Conservation (phyloP, 2,329 filamentous ascomycete species). For the Cryphonectria radicalis region DNA sequence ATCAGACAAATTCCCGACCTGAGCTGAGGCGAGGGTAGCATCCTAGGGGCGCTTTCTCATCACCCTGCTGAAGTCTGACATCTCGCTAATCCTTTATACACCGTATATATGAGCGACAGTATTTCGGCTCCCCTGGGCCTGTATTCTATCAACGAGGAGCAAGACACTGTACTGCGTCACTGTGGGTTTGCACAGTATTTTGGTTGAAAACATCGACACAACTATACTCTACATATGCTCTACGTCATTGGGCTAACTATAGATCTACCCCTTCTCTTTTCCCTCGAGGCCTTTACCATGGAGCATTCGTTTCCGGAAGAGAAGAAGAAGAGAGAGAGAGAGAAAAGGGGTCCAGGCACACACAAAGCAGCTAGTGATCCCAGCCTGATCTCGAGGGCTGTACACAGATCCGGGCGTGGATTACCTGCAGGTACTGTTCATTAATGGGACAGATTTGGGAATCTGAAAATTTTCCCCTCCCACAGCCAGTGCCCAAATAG, state of each 20-base stretch:
- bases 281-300: neutral
- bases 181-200: neutral
- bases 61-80: neutral
- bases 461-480: neutral
- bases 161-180: neutral
- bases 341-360: neutral
- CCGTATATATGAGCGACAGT: neutral
- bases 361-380: neutral
- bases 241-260: conserved; percentile 3
- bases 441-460: neutral
- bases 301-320: neutral
- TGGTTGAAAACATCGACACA: neutral
- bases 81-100: neutral
- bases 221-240: neutral
- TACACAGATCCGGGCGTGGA: neutral
- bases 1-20: neutral
- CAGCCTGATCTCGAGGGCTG: neutral
- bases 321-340: too few species aligned
- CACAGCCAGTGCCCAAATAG: conserved; percentile 7
- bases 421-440: neutral
- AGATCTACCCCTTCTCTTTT: neutral
- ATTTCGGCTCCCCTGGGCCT: neutral
- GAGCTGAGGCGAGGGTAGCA: neutral
- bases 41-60: neutral
- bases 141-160: neutral